Evolutionary conservation across 2,329 filamentous ascomycete genomes (phyloP).

Genomic region (Knoxdaviesia capensis): DNA sequence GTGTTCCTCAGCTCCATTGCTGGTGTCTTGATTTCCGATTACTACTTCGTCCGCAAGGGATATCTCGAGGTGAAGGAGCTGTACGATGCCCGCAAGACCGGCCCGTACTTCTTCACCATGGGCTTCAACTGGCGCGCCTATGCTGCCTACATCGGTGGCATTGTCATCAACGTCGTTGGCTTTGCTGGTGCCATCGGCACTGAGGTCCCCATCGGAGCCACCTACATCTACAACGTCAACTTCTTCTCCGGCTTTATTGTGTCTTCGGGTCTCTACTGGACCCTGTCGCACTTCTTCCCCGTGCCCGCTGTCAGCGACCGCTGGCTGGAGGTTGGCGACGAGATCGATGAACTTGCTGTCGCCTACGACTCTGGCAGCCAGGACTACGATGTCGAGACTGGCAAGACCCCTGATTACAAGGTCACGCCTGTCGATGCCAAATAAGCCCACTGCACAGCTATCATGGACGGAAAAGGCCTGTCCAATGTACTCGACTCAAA

Average conservation of each 20-base stretch:
- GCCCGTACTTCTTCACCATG: conserved; percentile 52
- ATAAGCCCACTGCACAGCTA: no score
- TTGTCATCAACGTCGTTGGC: conserved; percentile 78
- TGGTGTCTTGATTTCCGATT: conserved; percentile 77
- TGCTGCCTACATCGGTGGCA: conserved; percentile 61
- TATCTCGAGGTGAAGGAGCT: conserved; percentile 63
- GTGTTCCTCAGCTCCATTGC: conserved; percentile 89
- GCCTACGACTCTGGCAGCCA: conserved; percentile 20
- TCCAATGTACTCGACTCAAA: no score
- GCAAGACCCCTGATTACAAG: background rate
- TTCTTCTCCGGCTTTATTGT: conserved; percentile 75
- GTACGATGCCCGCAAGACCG: conserved; percentile 47
- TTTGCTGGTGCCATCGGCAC: conserved; percentile 65
- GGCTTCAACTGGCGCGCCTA: conserved; percentile 77
- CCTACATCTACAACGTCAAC: conserved; percentile 77
- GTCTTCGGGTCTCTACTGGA: conserved; percentile 45
- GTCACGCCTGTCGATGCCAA: no score
- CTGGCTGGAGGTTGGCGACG: conserved; percentile 60
- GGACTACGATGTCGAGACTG: conserved; percentile 18
- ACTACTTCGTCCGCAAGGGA: conserved; percentile 68
- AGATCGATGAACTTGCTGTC: conserved; percentile 31
- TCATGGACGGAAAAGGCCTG: no score
- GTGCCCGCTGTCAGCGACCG: conserved; percentile 52
- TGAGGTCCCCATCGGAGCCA: conserved; percentile 54
- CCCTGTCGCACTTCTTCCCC: conserved; percentile 47